Evolutionary conservation across 2,329 filamentous ascomycete species (phyloP).

Genomic region (Xylaria sp.): DNA sequence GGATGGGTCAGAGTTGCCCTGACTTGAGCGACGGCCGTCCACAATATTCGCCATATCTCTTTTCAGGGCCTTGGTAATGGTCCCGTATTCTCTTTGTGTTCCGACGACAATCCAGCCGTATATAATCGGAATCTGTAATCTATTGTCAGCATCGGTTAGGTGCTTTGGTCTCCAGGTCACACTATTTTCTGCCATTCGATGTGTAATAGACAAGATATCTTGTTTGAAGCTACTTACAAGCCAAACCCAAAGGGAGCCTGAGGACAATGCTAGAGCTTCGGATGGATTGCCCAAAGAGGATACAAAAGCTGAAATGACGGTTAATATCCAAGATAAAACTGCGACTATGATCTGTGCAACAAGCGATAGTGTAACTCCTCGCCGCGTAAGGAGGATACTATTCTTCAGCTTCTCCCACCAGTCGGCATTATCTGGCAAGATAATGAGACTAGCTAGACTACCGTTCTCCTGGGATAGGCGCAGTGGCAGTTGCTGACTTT

Average conservation of each 20-base stretch:
- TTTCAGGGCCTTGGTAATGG: conserved; percentile 29
- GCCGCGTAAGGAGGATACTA: conserved; percentile 32
- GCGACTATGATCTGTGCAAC: conserved; percentile 38
- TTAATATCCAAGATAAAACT: conserved; percentile 37
- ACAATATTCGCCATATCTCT: conserved; percentile 30
- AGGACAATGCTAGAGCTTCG: conserved; percentile 35
- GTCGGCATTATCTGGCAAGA: conserved; percentile 32
- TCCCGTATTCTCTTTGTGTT: conserved; percentile 32
- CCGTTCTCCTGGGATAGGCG: conserved; percentile 35
- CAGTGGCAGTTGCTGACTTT: conserved; percentile 35
- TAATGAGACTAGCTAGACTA: conserved; percentile 35
- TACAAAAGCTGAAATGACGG: conserved; percentile 29
- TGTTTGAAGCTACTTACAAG: conserved; percentile 30
- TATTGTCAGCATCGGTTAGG: not conserved
- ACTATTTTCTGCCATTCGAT: not conserved
- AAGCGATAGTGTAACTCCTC: conserved; percentile 36
- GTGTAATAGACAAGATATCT: not conserved
- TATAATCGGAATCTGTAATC: conserved; percentile 34
- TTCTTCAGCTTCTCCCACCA: conserved; percentile 37
- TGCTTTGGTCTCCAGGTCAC: not conserved
- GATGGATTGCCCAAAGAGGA: conserved; percentile 35
- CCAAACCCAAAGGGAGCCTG: conserved; percentile 39
- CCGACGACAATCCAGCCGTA: conserved; percentile 38
- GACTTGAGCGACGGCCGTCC: not conserved
- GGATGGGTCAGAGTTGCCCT: not conserved